Evolutionary conservation across 495 filamentous ascomycete genomes (phyloP), one percentile per base, ranked within the genome.

Genomic region (Annulohypoxylon bovei): DNA sequence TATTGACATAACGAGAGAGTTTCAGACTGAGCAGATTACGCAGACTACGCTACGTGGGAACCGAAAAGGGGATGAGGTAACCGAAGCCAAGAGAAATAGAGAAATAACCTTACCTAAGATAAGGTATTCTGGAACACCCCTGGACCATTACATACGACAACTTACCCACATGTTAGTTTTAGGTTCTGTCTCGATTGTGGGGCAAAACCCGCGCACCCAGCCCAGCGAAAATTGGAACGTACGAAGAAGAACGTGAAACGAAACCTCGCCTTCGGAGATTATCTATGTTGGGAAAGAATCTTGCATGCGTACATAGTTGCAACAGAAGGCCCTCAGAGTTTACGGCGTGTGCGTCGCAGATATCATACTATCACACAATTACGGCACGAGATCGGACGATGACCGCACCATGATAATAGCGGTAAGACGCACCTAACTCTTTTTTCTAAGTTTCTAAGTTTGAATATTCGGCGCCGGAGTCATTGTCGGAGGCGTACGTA

Each of bases 141-240:
- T 50, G 46, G 40, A 59, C 30, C 25, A 52, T 14, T 25, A 30
- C 47, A 35, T 16, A 55, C 16, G 28, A 25, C 22, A 22, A 27
- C 11, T 55, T 62, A 66, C 57, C 63, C 69, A 67, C 58, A 72
- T 54, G 46, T 54, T 42, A 58, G 69, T 52, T 72, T 72, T 67
- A 54, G 37, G 35, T 63, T 60, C 46, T 72, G 69, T 72, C 69
- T 72, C 64, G 64, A 72, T 68, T 72, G 59, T 68, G 64, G 64
- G 60, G 33, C n/a, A 25, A 44, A 54, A 28, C 53, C 23, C 30
- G 46, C 37, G 35, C 8, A 49, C 5, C n/a, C 42, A 37, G 12
- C 28, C 14, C n/a, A 28, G 23, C 12, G 9, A 22, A 42, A 3
- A 40, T 59, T 52, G 33, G 50, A 63, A 64, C 37, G 52, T 57